Conservation (phyloP, 192 early-diverging fungal genomes). For the Coemansia sp. region DNA sequence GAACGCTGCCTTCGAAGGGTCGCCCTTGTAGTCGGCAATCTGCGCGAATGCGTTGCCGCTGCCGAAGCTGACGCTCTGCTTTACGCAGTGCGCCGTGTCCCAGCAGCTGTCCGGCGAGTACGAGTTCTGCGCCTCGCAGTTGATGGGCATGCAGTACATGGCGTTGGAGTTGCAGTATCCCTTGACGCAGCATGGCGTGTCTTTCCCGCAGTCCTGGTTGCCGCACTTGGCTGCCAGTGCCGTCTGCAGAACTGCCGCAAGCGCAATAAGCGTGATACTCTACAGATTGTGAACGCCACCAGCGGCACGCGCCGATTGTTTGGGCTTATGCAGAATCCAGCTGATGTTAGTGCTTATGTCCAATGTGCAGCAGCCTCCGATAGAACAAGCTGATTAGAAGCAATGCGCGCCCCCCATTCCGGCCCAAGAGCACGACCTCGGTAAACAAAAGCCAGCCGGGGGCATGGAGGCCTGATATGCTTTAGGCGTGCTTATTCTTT, state of each 20-base stretch:
- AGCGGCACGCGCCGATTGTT: constrained; percentile 6
- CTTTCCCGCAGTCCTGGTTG: constrained; percentile 28
- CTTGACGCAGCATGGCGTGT: constrained; percentile 54
- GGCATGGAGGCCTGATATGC: no score
- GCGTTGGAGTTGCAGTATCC: constrained; percentile 51
- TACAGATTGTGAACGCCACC: constrained; percentile 17
- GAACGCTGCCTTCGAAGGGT: constrained; percentile 49
- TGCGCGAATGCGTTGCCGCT: constrained; percentile 25
- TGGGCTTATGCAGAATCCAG: neutral
- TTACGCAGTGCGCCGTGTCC: constrained; percentile 44
- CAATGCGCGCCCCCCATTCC: neutral
- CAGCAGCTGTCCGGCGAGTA: constrained; percentile 40
- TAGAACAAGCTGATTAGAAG: neutral
- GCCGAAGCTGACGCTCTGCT: constrained; percentile 33
- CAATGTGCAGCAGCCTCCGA: neutral
- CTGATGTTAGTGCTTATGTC: constrained; percentile 15
- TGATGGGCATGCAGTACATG: constrained; percentile 43
- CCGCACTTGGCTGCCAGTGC: constrained; percentile 39
- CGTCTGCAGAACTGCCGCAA: constrained; percentile 43
- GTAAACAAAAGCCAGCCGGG: no score
- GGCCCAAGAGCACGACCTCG: no score
- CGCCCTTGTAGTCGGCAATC: constrained; percentile 53
- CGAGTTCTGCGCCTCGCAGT: constrained; percentile 54
- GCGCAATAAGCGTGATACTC: constrained; percentile 31
- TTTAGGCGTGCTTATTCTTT: no score